A percentile compares a stretch with the other conserved stretches of the same genome.
Conservation (phyloP, 1,139 yeast species). For the Geotrichum klebahnii region DNA sequence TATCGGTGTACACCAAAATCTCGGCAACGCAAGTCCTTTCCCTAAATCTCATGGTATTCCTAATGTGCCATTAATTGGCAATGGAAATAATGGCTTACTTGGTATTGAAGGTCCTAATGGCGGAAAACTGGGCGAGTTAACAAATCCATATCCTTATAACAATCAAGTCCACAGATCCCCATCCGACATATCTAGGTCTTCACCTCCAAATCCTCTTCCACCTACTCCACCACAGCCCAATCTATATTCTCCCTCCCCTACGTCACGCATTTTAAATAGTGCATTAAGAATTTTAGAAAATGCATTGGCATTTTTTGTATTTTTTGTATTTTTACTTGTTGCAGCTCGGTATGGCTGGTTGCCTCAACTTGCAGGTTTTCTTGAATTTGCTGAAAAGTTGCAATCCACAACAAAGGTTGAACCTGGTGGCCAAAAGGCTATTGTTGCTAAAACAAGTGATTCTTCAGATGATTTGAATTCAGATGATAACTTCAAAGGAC, state of each 20-base stretch:
- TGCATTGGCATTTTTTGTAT: conserved; percentile 44
- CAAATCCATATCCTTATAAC: conserved; percentile 12
- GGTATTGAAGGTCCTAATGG: conserved; percentile 23
- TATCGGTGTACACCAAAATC: conserved; percentile 39
- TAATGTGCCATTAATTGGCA: background rate
- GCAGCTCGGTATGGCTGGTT: conserved; percentile 44
- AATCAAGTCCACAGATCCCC: conserved; percentile 12
- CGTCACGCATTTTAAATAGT: conserved; percentile 28
- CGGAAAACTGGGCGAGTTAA: conserved; percentile 3
- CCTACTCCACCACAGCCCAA: conserved; percentile 24
- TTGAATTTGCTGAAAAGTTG: conserved; percentile 11
- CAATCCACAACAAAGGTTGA: background rate
- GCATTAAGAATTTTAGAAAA: conserved; percentile 46
- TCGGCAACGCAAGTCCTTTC: conserved; percentile 11
- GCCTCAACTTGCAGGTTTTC: conserved; percentile 36
- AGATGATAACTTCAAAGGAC: background rate
- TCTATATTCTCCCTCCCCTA: conserved; percentile 22
- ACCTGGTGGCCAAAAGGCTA: background rate
- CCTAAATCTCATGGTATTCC: background rate
- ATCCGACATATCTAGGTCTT: conserved; percentile 19
- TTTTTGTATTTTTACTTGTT: conserved; percentile 37
- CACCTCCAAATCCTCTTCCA: conserved; percentile 23
- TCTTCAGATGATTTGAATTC: background rate
- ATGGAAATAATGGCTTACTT: conserved; percentile 2
- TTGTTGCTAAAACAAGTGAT: background rate